These are phyloP conservation scores for Aspergillus incahuasiensis DNA, from an alignment of 495 filamentous ascomycete species.

Conservation along the genomic window DNA sequence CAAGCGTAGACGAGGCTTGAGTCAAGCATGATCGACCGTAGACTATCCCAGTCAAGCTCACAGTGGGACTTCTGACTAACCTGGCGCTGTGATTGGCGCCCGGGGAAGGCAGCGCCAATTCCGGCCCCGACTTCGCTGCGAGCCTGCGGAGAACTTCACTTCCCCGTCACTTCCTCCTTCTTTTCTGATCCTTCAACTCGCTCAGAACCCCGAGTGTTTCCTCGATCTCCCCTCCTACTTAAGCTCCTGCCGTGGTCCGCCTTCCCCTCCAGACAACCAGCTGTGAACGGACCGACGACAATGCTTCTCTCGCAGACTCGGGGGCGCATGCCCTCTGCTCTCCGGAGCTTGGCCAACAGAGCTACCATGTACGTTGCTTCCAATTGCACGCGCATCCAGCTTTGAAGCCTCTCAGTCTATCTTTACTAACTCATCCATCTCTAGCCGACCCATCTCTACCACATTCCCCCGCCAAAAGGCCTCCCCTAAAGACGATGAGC, in stretches of 20 bases:
- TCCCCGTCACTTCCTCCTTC: slow-evolving; percentile 9
- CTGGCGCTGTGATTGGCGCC: slow-evolving; percentile 19
- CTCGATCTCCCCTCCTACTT: not conserved
- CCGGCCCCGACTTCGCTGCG: slow-evolving; percentile 26
- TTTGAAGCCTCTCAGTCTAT: not conserved
- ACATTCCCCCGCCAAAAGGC: slow-evolving; percentile 42
- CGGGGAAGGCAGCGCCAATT: slow-evolving; percentile 27
- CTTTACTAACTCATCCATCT: slow-evolving; percentile 4
- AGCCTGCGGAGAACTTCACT: slow-evolving; percentile 9
- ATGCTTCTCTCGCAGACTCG: slow-evolving; percentile 42
- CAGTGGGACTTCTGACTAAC: slow-evolving; percentile 20
- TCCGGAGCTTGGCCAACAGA: slow-evolving; percentile 32
- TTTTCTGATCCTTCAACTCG: slow-evolving; percentile 14
- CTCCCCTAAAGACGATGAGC: slow-evolving; percentile 26
- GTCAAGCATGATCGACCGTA: not conserved
- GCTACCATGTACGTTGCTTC: slow-evolving; percentile 17
- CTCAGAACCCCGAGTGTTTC: slow-evolving; percentile 2
- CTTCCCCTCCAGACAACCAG: not conserved
- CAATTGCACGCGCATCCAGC: not conserved
- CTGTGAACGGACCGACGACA: slow-evolving; percentile 9
- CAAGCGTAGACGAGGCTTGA: no score
- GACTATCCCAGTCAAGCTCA: not conserved
- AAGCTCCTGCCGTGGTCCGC: not conserved
- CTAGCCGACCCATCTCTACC: slow-evolving; percentile 46
- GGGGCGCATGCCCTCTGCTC: slow-evolving; percentile 40